Percentiles rank a stretch among this genome's conserved stretches.
These are phyloP conservation scores for Rhododendron vialii DNA, from an alignment of 148 eudicot species.

Conservation along the genomic window DNA sequence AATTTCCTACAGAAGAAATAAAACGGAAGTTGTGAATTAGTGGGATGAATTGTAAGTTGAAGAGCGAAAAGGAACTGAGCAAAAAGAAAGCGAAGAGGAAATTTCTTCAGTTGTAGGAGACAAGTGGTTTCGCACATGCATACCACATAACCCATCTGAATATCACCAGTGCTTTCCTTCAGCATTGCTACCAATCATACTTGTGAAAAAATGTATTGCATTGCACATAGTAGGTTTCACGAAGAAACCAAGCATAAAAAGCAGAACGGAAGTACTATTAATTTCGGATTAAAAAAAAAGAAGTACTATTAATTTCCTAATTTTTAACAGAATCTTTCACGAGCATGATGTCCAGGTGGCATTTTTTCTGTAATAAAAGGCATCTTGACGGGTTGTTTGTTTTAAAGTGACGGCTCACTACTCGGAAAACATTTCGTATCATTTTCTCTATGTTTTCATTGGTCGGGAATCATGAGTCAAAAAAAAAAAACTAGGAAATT, in stretches of 20 bases:
- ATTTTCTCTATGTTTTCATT: background rate
- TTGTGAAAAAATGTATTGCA: background rate
- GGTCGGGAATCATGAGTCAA: background rate
- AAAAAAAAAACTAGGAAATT: background rate
- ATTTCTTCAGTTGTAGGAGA: background rate
- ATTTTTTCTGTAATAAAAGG: background rate
- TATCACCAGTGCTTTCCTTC: background rate
- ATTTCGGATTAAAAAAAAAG: background rate
- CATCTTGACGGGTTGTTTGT: background rate
- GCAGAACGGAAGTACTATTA: background rate
- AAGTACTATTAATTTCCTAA: background rate
- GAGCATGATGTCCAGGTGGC: background rate
- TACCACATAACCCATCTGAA: background rate
- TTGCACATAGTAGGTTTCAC: background rate
- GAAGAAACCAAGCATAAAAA: background rate
- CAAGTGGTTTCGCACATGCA: background rate
- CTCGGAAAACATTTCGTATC: background rate
- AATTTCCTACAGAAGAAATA: conserved; percentile 58
- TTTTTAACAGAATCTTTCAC: background rate
- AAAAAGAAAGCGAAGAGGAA: background rate
- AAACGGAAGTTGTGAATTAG: background rate
- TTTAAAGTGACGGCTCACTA: background rate
- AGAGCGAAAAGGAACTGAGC: background rate
- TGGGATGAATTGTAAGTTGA: background rate
- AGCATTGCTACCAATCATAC: background rate